Percentiles rank a stretch among this genome's conserved stretches.
These are phyloP conservation scores for Dichomitus squalens DNA, from an alignment of 1,284 basidiomycete species.

Conservation along the genomic window DNA sequence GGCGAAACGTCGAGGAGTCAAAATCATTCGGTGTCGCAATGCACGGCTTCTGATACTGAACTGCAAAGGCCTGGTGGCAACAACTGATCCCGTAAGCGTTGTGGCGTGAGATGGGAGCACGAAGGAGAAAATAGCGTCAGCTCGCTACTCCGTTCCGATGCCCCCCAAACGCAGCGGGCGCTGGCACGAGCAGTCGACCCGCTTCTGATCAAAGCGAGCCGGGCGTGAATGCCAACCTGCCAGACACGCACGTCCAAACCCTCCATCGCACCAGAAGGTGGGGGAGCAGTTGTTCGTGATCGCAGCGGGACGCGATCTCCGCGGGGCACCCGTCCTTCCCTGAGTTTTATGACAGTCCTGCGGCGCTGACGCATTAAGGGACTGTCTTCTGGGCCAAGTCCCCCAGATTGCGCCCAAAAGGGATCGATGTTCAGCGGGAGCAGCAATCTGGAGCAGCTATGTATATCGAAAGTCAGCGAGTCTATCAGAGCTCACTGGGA, in stretches of 20 bases:
- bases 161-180: background rate
- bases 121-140: background rate
- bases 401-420: background rate
- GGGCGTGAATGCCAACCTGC: background rate
- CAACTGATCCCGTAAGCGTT: slow-evolving; percentile 6
- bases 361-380: background rate
- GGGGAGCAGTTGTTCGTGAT: background rate
- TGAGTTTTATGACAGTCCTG: background rate
- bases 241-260: background rate
- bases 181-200: background rate
- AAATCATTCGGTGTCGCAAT: slow-evolving; percentile 11
- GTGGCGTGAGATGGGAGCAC: slow-evolving; percentile 11
- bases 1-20: slow-evolving; percentile 4
- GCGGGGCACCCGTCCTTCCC: background rate
- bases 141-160: background rate
- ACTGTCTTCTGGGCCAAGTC: background rate
- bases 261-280: background rate
- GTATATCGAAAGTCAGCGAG: slow-evolving; percentile 16
- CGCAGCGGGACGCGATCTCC: background rate
- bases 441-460: background rate
- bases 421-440: background rate
- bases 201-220: background rate
- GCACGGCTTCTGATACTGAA: slow-evolving; percentile 11
- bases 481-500: slow-evolving; percentile 15
- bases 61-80: slow-evolving; percentile 2